Evolutionary conservation across 1,284 basidiomycete genomes (phyloP), one percentile per base, ranked within the genome.

Genomic region (Phlebopus sp.): DNA sequence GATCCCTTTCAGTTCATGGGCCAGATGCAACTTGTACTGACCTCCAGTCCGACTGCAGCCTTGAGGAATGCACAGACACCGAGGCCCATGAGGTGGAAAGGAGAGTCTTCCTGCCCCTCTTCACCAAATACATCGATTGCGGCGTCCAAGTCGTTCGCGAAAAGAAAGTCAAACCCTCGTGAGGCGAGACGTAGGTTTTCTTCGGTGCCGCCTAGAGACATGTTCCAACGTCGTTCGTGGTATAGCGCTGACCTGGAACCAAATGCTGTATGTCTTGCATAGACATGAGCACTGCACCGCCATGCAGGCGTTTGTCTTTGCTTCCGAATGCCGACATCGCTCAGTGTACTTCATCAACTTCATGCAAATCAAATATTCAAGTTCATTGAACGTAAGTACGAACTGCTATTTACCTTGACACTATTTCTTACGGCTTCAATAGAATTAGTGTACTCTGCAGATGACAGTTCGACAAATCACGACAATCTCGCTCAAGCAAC

Each of bases 1-100:
- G 30, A 10, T 43, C 13, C 13, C 11, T 31, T 39, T 9, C 6
- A 6, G 42, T 27, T 19, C 7, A 34, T n/a, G 6, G 31, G 3
- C 17, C 2, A 34, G 7, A 23, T 2, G 17, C 15, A 2, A n/a
- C 14, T 10, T 19, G 13, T 19, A 61, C 72, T n/a, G 37, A 82
- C 83, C 77, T 90, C 87, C 82, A 90, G 82, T 15, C 86, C 84
- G n/a, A 90, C 67, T 1, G 84, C 86, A 2, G 87, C 88, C 64
- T 88, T 82, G 27, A 90, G 68, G 56, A 90, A 90, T 1, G 79
- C 77, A 51, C 81, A 82, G 0, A 82, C 79, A n/a, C 86, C 88
- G 1, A 81, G 69, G 2, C 87, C 87, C 49, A 89, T 71, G 30
- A 78, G 70, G 63, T 89, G 86, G 59, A 87, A 85, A 1, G 86